Evolutionary conservation across 345 rosid genomes (phyloP).

Genomic region (Citropsis articulata): DNA sequence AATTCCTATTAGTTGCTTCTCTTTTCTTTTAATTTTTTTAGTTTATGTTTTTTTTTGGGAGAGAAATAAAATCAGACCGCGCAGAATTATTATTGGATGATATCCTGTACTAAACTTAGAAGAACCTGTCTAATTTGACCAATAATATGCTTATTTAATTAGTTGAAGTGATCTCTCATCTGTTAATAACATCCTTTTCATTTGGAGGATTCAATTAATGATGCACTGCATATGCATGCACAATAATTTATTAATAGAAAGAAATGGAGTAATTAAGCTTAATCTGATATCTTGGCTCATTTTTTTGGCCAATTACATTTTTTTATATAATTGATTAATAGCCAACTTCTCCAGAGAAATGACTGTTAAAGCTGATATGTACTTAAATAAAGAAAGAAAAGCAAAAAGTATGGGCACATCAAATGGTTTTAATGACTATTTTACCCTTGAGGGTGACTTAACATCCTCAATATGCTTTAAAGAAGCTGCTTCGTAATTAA

Average conservation of each 20-base stretch:
- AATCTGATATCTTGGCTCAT: background rate
- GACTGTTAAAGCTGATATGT: background rate
- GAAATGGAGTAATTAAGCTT: background rate
- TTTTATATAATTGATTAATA: too few species aligned
- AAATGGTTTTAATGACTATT: slow-evolving; percentile 8
- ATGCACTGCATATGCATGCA: background rate
- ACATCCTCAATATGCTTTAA: slow-evolving; percentile 14
- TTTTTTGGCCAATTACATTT: background rate
- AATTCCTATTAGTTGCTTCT: too few species aligned
- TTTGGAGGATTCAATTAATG: background rate
- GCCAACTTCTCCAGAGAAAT: background rate
- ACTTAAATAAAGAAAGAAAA: background rate
- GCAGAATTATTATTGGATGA: background rate
- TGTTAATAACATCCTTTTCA: background rate
- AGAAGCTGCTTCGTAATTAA: slow-evolving; percentile 3
- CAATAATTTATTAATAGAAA: background rate
- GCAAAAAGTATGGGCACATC: background rate
- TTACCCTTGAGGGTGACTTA: slow-evolving; percentile 24
- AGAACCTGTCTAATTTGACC: background rate
- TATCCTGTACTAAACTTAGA: background rate
- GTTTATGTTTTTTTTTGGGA: too few species aligned
- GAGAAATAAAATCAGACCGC: background rate
- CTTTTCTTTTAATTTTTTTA: too few species aligned
- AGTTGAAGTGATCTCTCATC: background rate
- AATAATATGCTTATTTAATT: background rate